A percentile compares a stretch with the other conserved stretches of the same genome.
Evolutionary conservation across 176 grass and related monocot genomes (phyloP).

Genomic region (Carex myosuroides): DNA sequence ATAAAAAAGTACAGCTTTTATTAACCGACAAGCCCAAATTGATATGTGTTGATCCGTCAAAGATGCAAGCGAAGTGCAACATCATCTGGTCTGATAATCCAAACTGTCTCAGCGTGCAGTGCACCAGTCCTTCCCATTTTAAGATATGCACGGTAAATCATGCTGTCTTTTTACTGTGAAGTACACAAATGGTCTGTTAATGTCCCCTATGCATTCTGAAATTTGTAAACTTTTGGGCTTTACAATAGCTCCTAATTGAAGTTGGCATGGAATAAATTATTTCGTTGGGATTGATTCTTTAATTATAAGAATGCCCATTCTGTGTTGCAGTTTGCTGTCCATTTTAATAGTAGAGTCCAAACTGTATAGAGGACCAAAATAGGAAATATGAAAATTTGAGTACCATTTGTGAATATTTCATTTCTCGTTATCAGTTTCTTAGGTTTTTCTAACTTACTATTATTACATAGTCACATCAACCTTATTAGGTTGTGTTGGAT

Average conservation of each 20-base stretch:
- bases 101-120: conserved; percentile 64
- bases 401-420: not conserved
- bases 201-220: not conserved
- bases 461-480: not conserved
- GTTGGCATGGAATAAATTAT: not conserved
- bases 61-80: conserved; percentile 67
- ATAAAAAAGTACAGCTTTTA: conserved; percentile 94
- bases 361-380: not conserved
- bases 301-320: not conserved
- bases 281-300: not conserved
- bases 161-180: not conserved
- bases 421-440: not conserved
- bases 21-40: conserved; percentile 91
- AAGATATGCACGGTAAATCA: conserved; percentile 84
- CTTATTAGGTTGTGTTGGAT: not conserved
- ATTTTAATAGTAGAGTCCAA: not conserved
- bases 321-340: not conserved
- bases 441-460: not conserved
- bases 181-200: not conserved
- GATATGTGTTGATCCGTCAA: conserved; percentile 85
- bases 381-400: not conserved
- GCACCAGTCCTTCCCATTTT: conserved; percentile 67
- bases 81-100: conserved; percentile 83
- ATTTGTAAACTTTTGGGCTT: not conserved
- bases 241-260: not conserved